Percentiles rank a stretch among this genome's conserved stretches.
Evolutionary conservation across 1,284 basidiomycete genomes (phyloP).

Genomic region (Lentinula novae-zelandiae): DNA sequence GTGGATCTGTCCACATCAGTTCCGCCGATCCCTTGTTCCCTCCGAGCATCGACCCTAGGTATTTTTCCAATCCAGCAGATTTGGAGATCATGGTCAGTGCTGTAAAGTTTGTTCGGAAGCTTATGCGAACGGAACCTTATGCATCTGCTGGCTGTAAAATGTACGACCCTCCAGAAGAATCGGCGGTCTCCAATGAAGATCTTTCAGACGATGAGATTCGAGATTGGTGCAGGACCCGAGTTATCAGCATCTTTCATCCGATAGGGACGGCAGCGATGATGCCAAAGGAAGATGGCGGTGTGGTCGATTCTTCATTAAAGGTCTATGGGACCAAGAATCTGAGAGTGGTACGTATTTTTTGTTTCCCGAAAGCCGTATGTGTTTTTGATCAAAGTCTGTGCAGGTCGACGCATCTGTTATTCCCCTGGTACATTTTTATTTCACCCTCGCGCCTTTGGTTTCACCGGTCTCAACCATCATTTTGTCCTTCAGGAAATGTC

Average conservation of each 20-base stretch:
- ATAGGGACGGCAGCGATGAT: conserved; percentile 11
- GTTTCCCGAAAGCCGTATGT: not conserved
- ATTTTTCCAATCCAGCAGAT: conserved; percentile 36
- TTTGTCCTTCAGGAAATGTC: conserved; percentile 1
- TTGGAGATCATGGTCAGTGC: not conserved
- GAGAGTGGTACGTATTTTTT: conserved; percentile 2
- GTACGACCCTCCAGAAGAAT: not conserved
- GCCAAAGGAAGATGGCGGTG: conserved; percentile 8
- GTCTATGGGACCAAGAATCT: conserved; percentile 10
- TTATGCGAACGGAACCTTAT: conserved; percentile 28
- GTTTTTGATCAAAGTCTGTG: not conserved
- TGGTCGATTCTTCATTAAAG: not conserved
- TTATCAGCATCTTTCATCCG: conserved; percentile 1
- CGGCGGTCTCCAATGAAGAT: not conserved
- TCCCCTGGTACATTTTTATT: not conserved
- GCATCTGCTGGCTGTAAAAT: not conserved
- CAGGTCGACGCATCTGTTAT: conserved; percentile 4
- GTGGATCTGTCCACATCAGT: conserved; percentile 28
- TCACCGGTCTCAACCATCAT: not conserved
- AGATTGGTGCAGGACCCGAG: not conserved
- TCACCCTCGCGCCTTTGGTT: not conserved
- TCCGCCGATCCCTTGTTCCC: conserved; percentile 33
- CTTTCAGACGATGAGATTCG: not conserved
- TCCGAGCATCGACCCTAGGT: conserved; percentile 38
- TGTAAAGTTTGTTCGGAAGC: conserved; percentile 19